Evolutionary conservation across 2,329 filamentous ascomycete genomes (phyloP).

Genomic region (Nannizziopsis barbatae): DNA sequence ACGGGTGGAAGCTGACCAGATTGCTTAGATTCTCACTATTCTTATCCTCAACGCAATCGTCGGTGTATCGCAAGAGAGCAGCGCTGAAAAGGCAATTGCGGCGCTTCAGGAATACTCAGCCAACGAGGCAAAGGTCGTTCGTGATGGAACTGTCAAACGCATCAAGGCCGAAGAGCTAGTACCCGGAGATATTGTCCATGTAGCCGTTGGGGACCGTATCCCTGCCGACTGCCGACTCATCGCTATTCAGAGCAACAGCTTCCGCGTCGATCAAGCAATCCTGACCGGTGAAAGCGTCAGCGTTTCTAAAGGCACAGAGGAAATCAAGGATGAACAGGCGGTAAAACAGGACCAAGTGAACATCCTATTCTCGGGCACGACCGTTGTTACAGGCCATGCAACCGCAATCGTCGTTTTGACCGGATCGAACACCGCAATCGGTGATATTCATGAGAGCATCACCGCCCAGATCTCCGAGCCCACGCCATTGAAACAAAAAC

Average conservation of each 20-base stretch:
- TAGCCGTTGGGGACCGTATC: conserved; percentile 83
- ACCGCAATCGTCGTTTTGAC: conserved; percentile 85
- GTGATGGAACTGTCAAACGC: conserved; percentile 67
- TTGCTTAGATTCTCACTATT: conserved; percentile 76
- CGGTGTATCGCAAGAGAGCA: conserved; percentile 96
- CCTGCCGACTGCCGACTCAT: conserved; percentile 89
- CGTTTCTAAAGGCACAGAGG: conserved; percentile 67
- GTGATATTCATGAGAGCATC: conserved; percentile 98
- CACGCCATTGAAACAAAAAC: conserved; percentile 93
- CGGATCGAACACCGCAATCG: conserved; percentile 83
- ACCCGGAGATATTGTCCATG: conserved; percentile 79
- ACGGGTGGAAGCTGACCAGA: not conserved
- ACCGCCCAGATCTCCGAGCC: conserved; percentile 95
- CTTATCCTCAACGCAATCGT: conserved; percentile 93
- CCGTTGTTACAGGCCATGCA: conserved; percentile 87
- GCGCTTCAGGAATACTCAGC: conserved; percentile 98
- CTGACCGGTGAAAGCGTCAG: conserved; percentile 96
- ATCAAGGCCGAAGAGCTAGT: conserved; percentile 96
- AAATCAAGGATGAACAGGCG: conserved; percentile 65
- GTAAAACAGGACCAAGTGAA: conserved; percentile 97
- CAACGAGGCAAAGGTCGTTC: conserved; percentile 88
- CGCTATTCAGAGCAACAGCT: conserved; percentile 91
- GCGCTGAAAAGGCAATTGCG: conserved; percentile 95
- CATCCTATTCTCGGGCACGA: conserved; percentile 97
- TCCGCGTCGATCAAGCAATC: conserved; percentile 92